Base-by-base conservation (phyloP, 1,284 basidiomycete species). In the Vanrija pseudolonga region DNA sequence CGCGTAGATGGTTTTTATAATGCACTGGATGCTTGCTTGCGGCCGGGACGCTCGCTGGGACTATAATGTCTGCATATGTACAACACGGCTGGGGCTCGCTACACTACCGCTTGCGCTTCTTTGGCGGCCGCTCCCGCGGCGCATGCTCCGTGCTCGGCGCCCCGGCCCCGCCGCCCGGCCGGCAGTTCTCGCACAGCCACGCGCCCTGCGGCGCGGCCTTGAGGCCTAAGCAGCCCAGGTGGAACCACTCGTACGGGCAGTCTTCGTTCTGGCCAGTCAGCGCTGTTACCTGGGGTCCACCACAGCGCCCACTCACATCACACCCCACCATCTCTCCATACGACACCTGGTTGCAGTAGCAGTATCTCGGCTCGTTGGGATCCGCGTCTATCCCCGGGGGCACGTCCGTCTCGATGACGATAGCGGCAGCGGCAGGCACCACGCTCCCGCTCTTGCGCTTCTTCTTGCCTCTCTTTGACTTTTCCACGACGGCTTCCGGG, bases 301-400 rank as follows among this genome's bases (percentile, higher is more conserved):
- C 14, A 46, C 50, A 45, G 11, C n/a, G 17, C 26, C 15, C 17
- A 64, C 69, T 63, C 41, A 74, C 73, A 48, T 76, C 74, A 51
- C 76, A 76, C 12, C 66, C 73, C 14, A 76, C 64, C 73, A 76
- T 76, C 63, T 78, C 63, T 44, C 79, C 80, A 45, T 72, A 78
- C 3, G 76, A 78, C 19, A 79, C 77, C 40, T 77, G 66, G 47
- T 79, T 65, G 64, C 80, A 81, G 65, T 79, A 79, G 63, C 80
- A 81, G 63, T 80, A 81, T 23, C 68, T 71, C 28, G 79, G 80
- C 62, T 81, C 80, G 59, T 78, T 78, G 1, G 64, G 56, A 18
- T 51, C 59, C 2, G 23, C 42, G 24, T 61, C 59, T 17, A 55
- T 37, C 9, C 43, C 53, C 9, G 38, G 24, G 20, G 50, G 50